Base-by-base conservation (phyloP, 257 asterid species). In the Ocimum tenuiflorum region DNA sequence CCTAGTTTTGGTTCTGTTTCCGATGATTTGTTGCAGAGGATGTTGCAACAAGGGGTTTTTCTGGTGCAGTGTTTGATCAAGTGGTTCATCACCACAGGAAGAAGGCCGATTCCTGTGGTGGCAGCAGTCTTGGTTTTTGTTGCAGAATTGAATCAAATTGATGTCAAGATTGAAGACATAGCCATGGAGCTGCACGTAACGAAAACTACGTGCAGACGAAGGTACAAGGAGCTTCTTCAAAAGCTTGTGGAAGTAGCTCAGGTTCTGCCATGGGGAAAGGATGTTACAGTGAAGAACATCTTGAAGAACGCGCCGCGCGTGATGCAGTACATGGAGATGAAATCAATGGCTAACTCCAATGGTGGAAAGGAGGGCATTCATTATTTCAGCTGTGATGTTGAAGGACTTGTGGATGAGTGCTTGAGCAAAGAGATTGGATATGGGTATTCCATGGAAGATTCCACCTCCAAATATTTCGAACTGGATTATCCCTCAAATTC, bases 181-280 rank as follows among this genome's bases (percentile, higher is more conserved):
- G 95, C 89, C 0, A 39, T 43, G 19, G 87, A 86, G 55, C 66
- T 92, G 66, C 77, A 71, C 20, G 94, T 79, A 19, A 76, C 86
- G 11, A 73, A 75, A 13, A 2, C 47, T 8, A 91, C 98, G 0
- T 89, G 96, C 71, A 82, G 73, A 68, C 73, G 63, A 65, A 77
- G 98, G 71, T 84, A 89, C 35, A 92, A 76, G 74, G 97, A 92
- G 39, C 77, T 92, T n/a, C 68, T 83, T 14, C 81, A 79, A 67
- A 81, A 70, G 64, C 95, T 92, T 36, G 97, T 87, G 10, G 71
- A 79, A 62, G 94, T 81, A 69, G 98, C 88, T 0, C 78, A 49
- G 67, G 81, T 54, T 23, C 80, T 92, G 77, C 96, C 98, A 2
- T 89, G 98, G 98, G 98, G 97, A 2, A 80, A 87, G 41, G 89